Conservation (phyloP, 148 eudicot species). For the Diospyros lotus region DNA sequence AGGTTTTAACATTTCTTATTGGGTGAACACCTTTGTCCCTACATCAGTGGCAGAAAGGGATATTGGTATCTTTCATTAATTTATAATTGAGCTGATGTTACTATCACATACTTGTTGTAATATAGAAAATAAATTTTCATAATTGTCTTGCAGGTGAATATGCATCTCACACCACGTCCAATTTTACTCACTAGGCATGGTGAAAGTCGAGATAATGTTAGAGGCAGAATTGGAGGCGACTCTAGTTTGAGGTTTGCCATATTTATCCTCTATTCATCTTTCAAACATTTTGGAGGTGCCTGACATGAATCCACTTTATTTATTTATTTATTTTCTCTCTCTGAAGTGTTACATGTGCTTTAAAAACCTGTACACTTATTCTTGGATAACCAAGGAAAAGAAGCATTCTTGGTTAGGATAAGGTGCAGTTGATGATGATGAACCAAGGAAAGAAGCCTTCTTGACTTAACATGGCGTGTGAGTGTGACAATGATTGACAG, state of each 20-base stretch:
- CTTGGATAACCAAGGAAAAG: no score
- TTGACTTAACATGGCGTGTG: no score
- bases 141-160: slow-evolving; percentile 63
- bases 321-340: no score
- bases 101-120: no score
- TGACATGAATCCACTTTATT: no score
- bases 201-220: slow-evolving; percentile 86
- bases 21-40: not conserved
- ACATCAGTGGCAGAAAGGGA: slow-evolving; percentile 4
- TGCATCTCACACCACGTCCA: slow-evolving; percentile 90
- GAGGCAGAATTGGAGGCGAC: slow-evolving; percentile 94
- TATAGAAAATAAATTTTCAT: slow-evolving; percentile 6
- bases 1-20: not conserved
- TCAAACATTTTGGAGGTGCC: not conserved
- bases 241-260: slow-evolving; percentile 60
- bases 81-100: not conserved
- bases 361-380: no score
- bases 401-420: no score
- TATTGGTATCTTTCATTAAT: not conserved
- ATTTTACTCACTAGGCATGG: slow-evolving; percentile 97
- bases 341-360: no score
- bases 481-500: no score
- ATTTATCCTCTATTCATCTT: slow-evolving; percentile 2
- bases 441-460: no score
- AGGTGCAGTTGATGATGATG: no score